Percentiles rank a stretch among this genome's conserved stretches.
Conservation (phyloP, 139 green algal species). For the Eudorina sp. region DNA sequence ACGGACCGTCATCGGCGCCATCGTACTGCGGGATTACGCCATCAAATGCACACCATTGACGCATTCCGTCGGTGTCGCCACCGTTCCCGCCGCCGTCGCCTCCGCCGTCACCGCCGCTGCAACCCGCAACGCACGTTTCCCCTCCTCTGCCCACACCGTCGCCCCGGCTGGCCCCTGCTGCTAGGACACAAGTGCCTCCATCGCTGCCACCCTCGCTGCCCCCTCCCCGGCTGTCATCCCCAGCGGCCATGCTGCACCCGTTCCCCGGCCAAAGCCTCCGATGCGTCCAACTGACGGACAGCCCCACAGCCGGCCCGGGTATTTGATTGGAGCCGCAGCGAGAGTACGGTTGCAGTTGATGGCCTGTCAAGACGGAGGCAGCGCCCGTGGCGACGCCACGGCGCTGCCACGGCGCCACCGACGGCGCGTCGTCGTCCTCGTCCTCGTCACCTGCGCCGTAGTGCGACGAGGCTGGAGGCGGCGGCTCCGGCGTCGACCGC, state of each 20-base stretch:
- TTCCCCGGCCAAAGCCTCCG: not conserved
- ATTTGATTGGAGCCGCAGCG: too few relatives aligned
- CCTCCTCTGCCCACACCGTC: too few relatives aligned
- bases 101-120: not conserved
- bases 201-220: too few relatives aligned
- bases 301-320: too few relatives aligned
- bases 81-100: not conserved
- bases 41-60: too few relatives aligned
- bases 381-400: too few relatives aligned
- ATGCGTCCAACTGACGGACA: too few relatives aligned
- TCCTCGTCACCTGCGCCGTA: not conserved
- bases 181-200: too few relatives aligned
- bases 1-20: slow-evolving; percentile 22
- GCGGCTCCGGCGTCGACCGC: slow-evolving; percentile 31
- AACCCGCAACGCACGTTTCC: not conserved
- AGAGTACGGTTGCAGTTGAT: too few relatives aligned
- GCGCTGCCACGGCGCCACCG: not conserved
- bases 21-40: slow-evolving; percentile 13
- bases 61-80: too few relatives aligned
- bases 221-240: not conserved
- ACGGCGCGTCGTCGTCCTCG: not conserved
- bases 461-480: not conserved
- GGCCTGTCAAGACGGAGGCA: too few relatives aligned
- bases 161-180: too few relatives aligned
- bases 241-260: not conserved